phyloP scores from a whole-genome alignment of 495 filamentous ascomycete species.

The Podospora tetraspora region DNA sequence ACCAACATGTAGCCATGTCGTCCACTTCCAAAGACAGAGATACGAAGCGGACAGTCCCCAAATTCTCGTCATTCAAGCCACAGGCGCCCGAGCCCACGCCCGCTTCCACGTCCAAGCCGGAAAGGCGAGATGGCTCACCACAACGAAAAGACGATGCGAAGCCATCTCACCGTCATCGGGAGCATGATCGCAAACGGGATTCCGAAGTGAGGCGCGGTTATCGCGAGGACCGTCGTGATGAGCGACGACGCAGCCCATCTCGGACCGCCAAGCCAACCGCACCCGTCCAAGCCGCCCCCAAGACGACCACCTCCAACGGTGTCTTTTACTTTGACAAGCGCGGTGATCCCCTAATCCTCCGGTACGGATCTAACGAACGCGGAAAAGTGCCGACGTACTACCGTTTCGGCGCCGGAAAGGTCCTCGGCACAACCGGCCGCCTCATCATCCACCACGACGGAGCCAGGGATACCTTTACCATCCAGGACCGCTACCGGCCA shows the following conservation, averaged over 20 bases:
- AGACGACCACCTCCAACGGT: conserved; percentile 7
- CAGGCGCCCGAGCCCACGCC: conserved; percentile 26
- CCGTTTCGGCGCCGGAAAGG: conserved; percentile 35
- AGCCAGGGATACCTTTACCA: conserved; percentile 33
- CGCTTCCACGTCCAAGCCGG: not conserved
- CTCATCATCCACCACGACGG: conserved; percentile 35
- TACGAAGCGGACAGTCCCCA: conserved; percentile 47
- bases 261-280: not conserved
- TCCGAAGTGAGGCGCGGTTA: not conserved
- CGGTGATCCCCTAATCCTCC: conserved; percentile 41
- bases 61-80: conserved; percentile 64
- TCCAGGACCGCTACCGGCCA: conserved; percentile 16
- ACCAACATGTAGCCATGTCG: conserved; percentile 19
- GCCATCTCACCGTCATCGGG: not conserved
- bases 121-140: not conserved
- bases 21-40: conserved; percentile 20
- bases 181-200: not conserved
- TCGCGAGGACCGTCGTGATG: not conserved
- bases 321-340: conserved; percentile 38
- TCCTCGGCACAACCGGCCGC: conserved; percentile 36
- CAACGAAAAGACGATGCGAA: not conserved
- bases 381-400: conserved; percentile 37
- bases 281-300: not conserved
- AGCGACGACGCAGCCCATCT: not conserved
- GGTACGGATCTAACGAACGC: conserved; percentile 40